phyloP scores from a whole-genome alignment of 2,329 filamentous ascomycete species.

The Aureobasidium pullulans region DNA sequence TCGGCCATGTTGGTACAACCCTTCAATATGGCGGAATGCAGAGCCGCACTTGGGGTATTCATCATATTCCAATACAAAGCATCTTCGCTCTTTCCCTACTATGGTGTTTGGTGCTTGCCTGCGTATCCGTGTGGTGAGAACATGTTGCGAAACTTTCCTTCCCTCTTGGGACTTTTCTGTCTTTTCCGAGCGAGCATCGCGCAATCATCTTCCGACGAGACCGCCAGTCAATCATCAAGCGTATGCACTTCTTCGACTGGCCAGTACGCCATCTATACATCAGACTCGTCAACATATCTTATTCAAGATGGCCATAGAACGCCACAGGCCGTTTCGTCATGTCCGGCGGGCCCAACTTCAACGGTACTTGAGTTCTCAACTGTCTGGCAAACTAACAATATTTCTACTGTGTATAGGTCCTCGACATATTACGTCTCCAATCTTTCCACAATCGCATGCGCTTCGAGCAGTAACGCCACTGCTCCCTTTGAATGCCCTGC shows the following conservation, averaged over 20 bases:
- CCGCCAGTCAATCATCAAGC: background rate
- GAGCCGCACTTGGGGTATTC: background rate
- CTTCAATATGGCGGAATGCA: background rate
- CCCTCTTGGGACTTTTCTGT: background rate
- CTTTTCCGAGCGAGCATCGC: background rate
- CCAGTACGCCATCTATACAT: slow-evolving; percentile 6
- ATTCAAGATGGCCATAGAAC: background rate
- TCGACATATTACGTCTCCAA: slow-evolving; percentile 11
- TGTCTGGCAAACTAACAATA: slow-evolving; percentile 7
- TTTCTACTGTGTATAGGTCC: slow-evolving; percentile 11
- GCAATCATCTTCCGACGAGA: background rate
- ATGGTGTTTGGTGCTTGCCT: background rate
- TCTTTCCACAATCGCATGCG: slow-evolving; percentile 5
- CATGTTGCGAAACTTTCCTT: background rate
- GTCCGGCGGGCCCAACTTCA: background rate
- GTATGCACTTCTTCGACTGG: background rate
- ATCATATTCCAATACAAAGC: background rate
- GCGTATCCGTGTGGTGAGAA: background rate
- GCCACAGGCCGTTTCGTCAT: background rate
- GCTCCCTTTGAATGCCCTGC: background rate
- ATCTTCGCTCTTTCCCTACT: background rate
- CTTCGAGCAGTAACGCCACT: background rate
- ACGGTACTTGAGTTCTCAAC: slow-evolving; percentile 8
- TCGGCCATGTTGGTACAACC: background rate
- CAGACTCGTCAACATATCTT: slow-evolving; percentile 3